Conservation (phyloP, 2,329 filamentous ascomycete genomes). For the Ascosphaera aggregata region DNA sequence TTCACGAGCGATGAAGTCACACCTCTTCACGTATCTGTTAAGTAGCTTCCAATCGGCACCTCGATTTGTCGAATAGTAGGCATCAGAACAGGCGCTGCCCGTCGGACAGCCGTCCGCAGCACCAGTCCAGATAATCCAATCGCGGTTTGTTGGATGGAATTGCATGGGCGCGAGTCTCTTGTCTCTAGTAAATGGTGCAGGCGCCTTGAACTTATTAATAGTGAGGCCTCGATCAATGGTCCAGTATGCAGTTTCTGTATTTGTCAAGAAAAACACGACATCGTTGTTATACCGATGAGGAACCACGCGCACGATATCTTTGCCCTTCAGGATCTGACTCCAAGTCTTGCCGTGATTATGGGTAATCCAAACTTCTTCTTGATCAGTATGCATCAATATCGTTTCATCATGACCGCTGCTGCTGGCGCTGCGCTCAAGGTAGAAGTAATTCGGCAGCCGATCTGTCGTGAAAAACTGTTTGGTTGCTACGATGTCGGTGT, state of each 20-base stretch:
- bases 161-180: constrained; percentile 31
- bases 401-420: constrained; percentile 49
- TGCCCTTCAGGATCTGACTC: constrained; percentile 44
- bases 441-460: constrained; percentile 35
- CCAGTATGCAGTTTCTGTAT: constrained; percentile 45
- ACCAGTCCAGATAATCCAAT: constrained; percentile 87
- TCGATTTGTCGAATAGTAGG: constrained; percentile 56
- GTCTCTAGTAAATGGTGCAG: constrained; percentile 30
- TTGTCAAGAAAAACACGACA: constrained; percentile 65
- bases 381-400: constrained; percentile 34
- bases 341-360: constrained; percentile 78
- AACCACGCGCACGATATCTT: constrained; percentile 46
- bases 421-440: constrained; percentile 53
- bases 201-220: constrained; percentile 51
- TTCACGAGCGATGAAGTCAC: constrained; percentile 60
- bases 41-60: constrained; percentile 58
- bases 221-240: constrained; percentile 55
- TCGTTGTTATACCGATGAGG: constrained; percentile 67
- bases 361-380: constrained; percentile 45
- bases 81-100: constrained; percentile 40
- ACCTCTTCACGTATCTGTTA: constrained; percentile 51
- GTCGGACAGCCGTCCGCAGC: constrained; percentile 37
- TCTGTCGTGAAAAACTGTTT: constrained; percentile 39
- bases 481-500: constrained; percentile 40
- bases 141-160: constrained; percentile 67